These are phyloP conservation scores for Venturia carpophila DNA, from an alignment of 2,329 filamentous ascomycete species.

Conservation along the genomic window DNA sequence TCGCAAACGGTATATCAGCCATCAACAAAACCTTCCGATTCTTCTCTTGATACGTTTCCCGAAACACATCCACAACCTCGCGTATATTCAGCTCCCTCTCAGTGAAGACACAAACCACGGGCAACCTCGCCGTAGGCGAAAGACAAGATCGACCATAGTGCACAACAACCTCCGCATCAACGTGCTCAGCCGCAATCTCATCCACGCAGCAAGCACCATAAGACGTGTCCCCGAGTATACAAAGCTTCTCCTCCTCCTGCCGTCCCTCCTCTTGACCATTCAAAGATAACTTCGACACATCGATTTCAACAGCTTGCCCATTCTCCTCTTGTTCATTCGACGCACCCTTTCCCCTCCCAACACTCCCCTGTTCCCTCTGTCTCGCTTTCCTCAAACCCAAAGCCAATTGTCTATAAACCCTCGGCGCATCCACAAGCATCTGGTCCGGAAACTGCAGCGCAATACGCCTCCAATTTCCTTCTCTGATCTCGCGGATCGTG, in stretches of 20 bases:
- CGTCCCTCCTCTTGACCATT: constrained; percentile 21
- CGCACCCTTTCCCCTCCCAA: constrained; percentile 4
- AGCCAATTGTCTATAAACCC: constrained; percentile 62
- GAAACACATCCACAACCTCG: constrained; percentile 53
- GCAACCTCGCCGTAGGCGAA: constrained; percentile 77
- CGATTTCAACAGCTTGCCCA: background rate
- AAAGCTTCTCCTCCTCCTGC: constrained; percentile 48
- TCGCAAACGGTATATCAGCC: constrained; percentile 81
- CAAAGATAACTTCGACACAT: constrained; percentile 4
- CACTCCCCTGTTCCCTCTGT: background rate
- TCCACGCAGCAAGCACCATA: constrained; percentile 97
- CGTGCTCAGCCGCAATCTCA: constrained; percentile 91
- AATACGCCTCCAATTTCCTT: constrained; percentile 63
- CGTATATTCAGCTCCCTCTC: constrained; percentile 58
- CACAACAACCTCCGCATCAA: constrained; percentile 80
- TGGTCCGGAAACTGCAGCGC: constrained; percentile 94
- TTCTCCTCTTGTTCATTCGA: constrained; percentile 16
- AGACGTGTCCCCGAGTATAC: constrained; percentile 88
- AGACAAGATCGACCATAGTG: constrained; percentile 92
- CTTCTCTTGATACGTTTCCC: constrained; percentile 57
- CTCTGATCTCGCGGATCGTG: constrained; percentile 68
- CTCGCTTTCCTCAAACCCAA: constrained; percentile 35
- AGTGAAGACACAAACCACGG: constrained; percentile 88
- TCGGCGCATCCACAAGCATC: constrained; percentile 79
- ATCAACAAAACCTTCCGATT: constrained; percentile 64